These are phyloP conservation scores for Populus deltoides DNA, from an alignment of 345 rosid species.

Conservation along the genomic window DNA sequence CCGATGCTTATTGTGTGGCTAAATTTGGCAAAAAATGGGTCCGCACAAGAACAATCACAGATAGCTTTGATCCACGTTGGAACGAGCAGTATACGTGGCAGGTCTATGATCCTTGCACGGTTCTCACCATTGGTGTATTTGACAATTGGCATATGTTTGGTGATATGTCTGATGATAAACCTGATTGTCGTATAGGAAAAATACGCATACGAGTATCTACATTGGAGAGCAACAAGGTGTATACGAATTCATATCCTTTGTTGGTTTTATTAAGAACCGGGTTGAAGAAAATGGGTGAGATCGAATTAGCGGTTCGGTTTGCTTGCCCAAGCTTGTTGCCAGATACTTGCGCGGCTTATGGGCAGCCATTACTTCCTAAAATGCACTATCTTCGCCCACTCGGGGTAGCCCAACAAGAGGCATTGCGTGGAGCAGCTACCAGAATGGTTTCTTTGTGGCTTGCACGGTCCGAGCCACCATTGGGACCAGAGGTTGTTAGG, in stretches of 20 bases:
- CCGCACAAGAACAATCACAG: slow-evolving; percentile 77
- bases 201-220: slow-evolving; percentile 82
- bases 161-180: slow-evolving; percentile 47
- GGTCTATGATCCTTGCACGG: slow-evolving; percentile 94
- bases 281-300: slow-evolving; percentile 95
- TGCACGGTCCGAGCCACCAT: slow-evolving; percentile 75
- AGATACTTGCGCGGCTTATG: slow-evolving; percentile 68
- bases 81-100: slow-evolving; percentile 99
- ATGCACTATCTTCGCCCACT: slow-evolving; percentile 96
- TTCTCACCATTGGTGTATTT: slow-evolving; percentile 73
- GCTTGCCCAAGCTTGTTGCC: slow-evolving; percentile 78
- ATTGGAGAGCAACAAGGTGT: slow-evolving; percentile 84
- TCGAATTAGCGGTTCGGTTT: slow-evolving; percentile 84
- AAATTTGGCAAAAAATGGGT: slow-evolving; percentile 99
- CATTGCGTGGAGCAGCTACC: slow-evolving; percentile 83
- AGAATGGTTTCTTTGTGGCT: slow-evolving; percentile 89
- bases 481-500: slow-evolving; percentile 81
- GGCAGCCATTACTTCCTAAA: slow-evolving; percentile 80
- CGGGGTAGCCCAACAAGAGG: slow-evolving; percentile 93
- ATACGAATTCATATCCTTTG: slow-evolving; percentile 78
- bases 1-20: slow-evolving; percentile 91
- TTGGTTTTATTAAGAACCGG: slow-evolving; percentile 59
- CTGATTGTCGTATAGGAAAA: slow-evolving; percentile 74
- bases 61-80: slow-evolving; percentile 96
- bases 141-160: slow-evolving; percentile 94